A percentile compares a stretch with the other conserved stretches of the same genome.
These are phyloP conservation scores for Candolleomyces efflorescens DNA, from an alignment of 768 basidiomycete species.

Conservation along the genomic window DNA sequence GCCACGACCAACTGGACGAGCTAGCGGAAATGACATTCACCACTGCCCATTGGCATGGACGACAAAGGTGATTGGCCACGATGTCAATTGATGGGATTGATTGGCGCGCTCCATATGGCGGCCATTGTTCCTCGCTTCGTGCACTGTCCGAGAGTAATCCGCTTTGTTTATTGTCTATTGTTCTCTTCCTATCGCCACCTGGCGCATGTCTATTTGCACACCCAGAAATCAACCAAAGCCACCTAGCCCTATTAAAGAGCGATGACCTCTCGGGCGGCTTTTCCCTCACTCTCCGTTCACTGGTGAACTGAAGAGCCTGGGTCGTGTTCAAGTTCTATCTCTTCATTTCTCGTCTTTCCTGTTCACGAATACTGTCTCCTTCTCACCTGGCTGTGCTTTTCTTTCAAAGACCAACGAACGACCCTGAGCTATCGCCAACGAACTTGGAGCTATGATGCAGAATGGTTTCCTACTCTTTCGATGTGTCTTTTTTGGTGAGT, in stretches of 20 bases:
- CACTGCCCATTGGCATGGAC: no score
- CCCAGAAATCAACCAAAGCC: background rate
- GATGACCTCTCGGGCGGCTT: background rate
- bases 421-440: background rate
- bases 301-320: constrained; percentile 22
- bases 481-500: constrained; percentile 54
- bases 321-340: constrained; percentile 7
- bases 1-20: no score
- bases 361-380: no score
- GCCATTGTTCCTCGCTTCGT: background rate
- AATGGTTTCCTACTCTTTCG: constrained; percentile 57
- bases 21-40: no score
- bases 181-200: constrained; percentile 6
- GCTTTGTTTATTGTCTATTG: constrained; percentile 12
- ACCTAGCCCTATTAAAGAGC: background rate
- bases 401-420: background rate
- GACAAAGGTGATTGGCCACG: no score
- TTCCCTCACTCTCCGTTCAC: constrained; percentile 20
- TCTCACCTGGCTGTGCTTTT: no score
- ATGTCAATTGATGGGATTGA: background rate
- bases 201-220: constrained; percentile 1
- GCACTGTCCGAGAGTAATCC: no score
- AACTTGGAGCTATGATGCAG: constrained; percentile 23
- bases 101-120: background rate
- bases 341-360: constrained; percentile 3